phyloP scores from a whole-genome alignment of 257 asterid genomes.

The Primulina tabacum region DNA sequence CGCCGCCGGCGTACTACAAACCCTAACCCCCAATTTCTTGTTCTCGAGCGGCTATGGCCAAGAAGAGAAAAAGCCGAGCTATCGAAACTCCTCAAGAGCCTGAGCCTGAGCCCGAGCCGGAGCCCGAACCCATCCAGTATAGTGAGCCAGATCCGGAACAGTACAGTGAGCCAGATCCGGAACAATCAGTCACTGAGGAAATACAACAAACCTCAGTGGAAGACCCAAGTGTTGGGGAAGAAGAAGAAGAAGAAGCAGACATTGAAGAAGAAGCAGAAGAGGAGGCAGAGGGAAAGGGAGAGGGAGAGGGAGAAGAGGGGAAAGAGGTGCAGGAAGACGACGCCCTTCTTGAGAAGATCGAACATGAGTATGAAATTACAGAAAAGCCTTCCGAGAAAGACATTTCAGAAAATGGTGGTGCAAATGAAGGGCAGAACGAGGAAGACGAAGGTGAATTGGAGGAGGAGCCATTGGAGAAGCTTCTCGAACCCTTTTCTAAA shows the following conservation, averaged over 20 bases:
- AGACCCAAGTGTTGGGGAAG: constrained; percentile 15
- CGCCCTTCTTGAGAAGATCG: no score
- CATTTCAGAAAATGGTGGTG: constrained; percentile 41
- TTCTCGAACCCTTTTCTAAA: constrained; percentile 80
- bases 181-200: not conserved
- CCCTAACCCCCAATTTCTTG: constrained; percentile 27
- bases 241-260: constrained; percentile 37
- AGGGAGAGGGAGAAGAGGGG: constrained; percentile 25
- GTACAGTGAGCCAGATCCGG: constrained; percentile 19
- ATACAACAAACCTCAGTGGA: constrained; percentile 12
- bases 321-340: constrained; percentile 35
- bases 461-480: constrained; percentile 76
- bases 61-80: constrained; percentile 70
- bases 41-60: constrained; percentile 46
- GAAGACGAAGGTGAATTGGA: constrained; percentile 50
- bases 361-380: constrained; percentile 12
- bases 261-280: constrained; percentile 32
- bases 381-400: constrained; percentile 27
- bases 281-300: constrained; percentile 23
- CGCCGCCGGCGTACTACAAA: constrained; percentile 15
- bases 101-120: constrained; percentile 25
- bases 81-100: constrained; percentile 38
- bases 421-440: constrained; percentile 28
- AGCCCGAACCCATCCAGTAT: constrained; percentile 20
- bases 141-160: constrained; percentile 25